Evolutionary conservation across 2,329 filamentous ascomycete species (phyloP), one percentile per base, ranked within the genome.

Genomic region (Aureobasidium pullulans): DNA sequence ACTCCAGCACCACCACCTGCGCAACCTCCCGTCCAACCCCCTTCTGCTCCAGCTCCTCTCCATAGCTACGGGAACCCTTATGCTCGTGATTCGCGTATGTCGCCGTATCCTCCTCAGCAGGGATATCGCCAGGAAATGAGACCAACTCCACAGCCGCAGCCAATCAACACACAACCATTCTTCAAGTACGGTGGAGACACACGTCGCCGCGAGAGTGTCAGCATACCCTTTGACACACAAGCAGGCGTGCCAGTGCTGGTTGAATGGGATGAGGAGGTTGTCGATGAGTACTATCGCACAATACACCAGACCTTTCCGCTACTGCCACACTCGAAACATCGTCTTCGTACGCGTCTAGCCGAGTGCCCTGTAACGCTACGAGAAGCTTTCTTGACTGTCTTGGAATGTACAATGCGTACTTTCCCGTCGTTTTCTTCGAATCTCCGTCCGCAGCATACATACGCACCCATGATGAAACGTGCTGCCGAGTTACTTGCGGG

Each of bases 221-320:
- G 67, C 39, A 59, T 63, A 7, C 61, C 68, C 4, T 70, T 67
- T 44, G 68, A 71, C 36, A 43, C 49, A 2, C 59, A 64, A 15
- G 64, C 58, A 31, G 64, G 61, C 31, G 62, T 61, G 8, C 62
- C 63, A 9, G 63, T 62, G 4, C 66, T 69, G 23, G 66, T 74
- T 52, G 76, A 78, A 28, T 79, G 75, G 75, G 75, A 79, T 62
- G 77, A 80, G 37, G 65, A 67, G 31, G 68, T 75, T 19, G 67
- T 79, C 40, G 73, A 77, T 32, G 71, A 74, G 61, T 90, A 89
- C 64, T 79, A 88, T 57, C 77, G 77, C 4, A 74, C 81, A 13
- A 81, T 90, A 19, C 86, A 90, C 65, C 83, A 84, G 13, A 81
- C 82, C 3, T 85, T 88, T 60, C 87, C 87, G 0, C 76, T 90